Percentiles rank a stretch among this genome's conserved stretches.
phyloP scores from a whole-genome alignment of 441 rosid genomes.

The Bruguiera hainesii region DNA sequence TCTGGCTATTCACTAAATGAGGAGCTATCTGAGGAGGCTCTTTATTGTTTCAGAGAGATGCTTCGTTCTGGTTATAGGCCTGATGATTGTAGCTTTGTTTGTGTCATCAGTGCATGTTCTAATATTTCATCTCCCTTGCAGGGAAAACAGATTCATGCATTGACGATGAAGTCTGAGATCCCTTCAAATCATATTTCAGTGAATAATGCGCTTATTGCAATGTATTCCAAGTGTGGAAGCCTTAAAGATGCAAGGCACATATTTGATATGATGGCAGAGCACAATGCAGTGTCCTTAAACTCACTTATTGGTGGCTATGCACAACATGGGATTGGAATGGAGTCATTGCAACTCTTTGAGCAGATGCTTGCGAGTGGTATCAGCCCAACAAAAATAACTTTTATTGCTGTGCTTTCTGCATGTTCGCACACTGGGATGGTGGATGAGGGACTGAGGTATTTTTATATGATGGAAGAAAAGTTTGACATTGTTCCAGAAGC shows the following conservation, averaged over 20 bases:
- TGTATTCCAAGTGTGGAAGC: constrained; percentile 75
- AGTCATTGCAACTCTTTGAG: constrained; percentile 53
- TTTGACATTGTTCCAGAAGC: constrained; percentile 76
- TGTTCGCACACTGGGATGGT: constrained; percentile 83
- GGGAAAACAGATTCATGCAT: constrained; percentile 77
- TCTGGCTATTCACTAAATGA: constrained; percentile 68
- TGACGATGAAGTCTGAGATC: constrained; percentile 58
- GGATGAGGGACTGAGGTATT: constrained; percentile 53
- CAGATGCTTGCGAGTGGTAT: constrained; percentile 51
- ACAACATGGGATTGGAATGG: constrained; percentile 61
- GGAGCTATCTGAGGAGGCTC: constrained; percentile 64
- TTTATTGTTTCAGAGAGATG: constrained; percentile 56
- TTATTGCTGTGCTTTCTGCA: constrained; percentile 76
- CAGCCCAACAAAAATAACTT: constrained; percentile 69
- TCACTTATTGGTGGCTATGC: constrained; percentile 83
- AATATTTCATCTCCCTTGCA: constrained; percentile 67
- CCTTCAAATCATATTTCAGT: constrained; percentile 61
- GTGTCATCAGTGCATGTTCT: constrained; percentile 69
- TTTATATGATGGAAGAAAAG: constrained; percentile 58
- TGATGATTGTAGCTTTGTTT: constrained; percentile 82
- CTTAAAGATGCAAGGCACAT: constrained; percentile 54
- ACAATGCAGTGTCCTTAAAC: constrained; percentile 58
- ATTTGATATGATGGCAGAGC: constrained; percentile 68
- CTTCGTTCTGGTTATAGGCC: constrained; percentile 55
- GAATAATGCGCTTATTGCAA: constrained; percentile 60